These are phyloP conservation scores for Auxenochlorella pyrenoidosa DNA, from an alignment of 139 green algal genomes.

Conservation along the genomic window DNA sequence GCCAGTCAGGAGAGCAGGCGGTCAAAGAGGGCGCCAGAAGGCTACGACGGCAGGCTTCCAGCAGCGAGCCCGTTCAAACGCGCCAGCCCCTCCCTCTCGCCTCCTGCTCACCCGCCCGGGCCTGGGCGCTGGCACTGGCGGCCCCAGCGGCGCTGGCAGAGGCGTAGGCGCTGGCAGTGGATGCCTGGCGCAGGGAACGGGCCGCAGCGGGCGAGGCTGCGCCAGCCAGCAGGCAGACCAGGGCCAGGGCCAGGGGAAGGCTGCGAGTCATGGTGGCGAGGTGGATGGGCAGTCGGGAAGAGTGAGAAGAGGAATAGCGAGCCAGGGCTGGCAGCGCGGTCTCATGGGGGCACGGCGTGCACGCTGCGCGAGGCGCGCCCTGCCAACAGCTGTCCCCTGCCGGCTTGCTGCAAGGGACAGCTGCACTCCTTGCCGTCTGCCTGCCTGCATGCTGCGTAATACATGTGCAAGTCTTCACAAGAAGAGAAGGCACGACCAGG, in stretches of 20 bases:
- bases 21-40: neutral
- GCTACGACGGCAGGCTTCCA: neutral
- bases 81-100: neutral
- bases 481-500: too few relatives aligned
- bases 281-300: neutral
- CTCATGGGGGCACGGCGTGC: neutral
- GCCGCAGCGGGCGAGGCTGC: neutral
- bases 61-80: neutral
- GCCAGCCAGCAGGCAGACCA: neutral
- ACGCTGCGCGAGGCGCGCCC: neutral
- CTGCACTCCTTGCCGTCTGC: too few relatives aligned
- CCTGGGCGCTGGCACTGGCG: neutral
- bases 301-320: neutral
- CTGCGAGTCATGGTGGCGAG: neutral
- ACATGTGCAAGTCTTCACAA: too few relatives aligned
- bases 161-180: neutral
- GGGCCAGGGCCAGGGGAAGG: neutral
- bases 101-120: neutral
- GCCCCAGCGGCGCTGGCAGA: neutral
- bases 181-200: neutral
- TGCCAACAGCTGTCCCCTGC: too few relatives aligned
- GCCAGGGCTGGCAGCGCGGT: neutral
- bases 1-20: too few relatives aligned
- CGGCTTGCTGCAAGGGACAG: too few relatives aligned
- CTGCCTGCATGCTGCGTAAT: neutral